A percentile compares a stretch with the other conserved stretches of the same genome.
These are phyloP conservation scores for Rubia occidens DNA, from an alignment of 305 asterid genomes.

Conservation along the genomic window DNA sequence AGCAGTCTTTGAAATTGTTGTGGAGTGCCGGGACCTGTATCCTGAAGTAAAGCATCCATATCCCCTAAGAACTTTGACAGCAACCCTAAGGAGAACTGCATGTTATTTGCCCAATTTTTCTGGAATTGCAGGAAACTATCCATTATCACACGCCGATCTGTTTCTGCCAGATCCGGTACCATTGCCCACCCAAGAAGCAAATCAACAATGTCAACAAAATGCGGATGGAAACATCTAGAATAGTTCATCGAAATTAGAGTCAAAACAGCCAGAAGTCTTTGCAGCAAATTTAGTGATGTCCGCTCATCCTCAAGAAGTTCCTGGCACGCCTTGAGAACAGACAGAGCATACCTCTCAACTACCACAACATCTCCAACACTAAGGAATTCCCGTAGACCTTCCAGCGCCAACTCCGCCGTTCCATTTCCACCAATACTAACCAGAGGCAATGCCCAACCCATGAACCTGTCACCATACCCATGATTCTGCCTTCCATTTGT, in stretches of 20 bases:
- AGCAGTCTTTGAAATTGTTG: constrained; percentile 83
- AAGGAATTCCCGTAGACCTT: constrained; percentile 81
- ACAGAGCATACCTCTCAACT: constrained; percentile 83
- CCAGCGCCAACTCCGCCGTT: constrained; percentile 69
- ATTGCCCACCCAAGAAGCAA: constrained; percentile 98
- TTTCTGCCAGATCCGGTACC: constrained; percentile 71
- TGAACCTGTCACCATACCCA: constrained; percentile 68
- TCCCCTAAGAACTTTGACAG: constrained; percentile 92
- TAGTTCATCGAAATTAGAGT: constrained; percentile 80
- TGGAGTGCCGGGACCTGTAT: constrained; percentile 69
- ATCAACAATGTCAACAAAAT: constrained; percentile 91
- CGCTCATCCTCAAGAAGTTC: constrained; percentile 98
- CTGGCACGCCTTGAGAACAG: constrained; percentile 92
- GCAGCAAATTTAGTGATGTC: constrained; percentile 73
- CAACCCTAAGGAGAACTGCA: constrained; percentile 90
- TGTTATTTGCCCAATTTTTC: constrained; percentile 95
- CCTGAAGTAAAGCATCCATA: constrained; percentile 87
- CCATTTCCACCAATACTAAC: constrained; percentile 49
- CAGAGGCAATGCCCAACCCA: constrained; percentile 91
- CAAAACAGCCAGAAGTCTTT: constrained; percentile 63
- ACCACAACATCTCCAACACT: constrained; percentile 80
- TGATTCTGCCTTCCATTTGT: constrained; percentile 85
- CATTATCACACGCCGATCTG: constrained; percentile 78
- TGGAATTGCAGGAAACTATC: constrained; percentile 94
- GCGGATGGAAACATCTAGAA: constrained; percentile 88